Evolutionary conservation across 306 rosid species (phyloP), one percentile per base, ranked within the genome.

Genomic region (Sicyos baderoa): DNA sequence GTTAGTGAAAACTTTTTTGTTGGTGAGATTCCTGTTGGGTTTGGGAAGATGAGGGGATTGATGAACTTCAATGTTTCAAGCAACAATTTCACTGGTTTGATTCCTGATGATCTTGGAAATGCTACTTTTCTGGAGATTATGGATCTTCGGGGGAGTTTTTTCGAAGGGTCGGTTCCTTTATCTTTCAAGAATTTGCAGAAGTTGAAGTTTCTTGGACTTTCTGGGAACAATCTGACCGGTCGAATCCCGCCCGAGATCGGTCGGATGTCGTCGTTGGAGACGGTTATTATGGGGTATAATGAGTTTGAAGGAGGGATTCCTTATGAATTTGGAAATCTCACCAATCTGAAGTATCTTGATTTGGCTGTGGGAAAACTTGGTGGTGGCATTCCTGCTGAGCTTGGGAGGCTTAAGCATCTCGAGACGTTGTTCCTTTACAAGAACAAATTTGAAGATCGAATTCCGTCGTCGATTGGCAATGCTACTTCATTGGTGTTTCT

Each of bases 91-190:
- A 70, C 84, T 3, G 97, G 96, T 18, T 49, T 81, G 35, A 76
- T 88, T 74, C 99, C 96, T 0, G 78, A 70, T 72, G 96, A 93
- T 78, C 78, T 93, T 50, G 97, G 89, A 55, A 86, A 85, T 84
- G 89, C 90, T 23, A 77, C 90, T 71, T 74, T 75, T 58, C 72
- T 93, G 32, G 95, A 90, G 83, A 84, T 51, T 60, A 72, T 93
- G 68, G 99, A 93, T 85, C 90, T 93, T 49, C 79, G 97, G 79
- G 99, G 99, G 29, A 86, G 93, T 81, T 86, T 93, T 80, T 84
- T 88, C 50, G 76, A 70, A 74, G 99, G 97, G 27, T 56, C 83
- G 7, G 72, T 93, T 80, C 97, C 95, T 0, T 76, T 70, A 79
- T 74, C 96, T 19, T 82, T 85, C 58, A 80, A 78, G 67, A 82